Base-by-base conservation (phyloP, 169 alveolate genomes). In the Plasmodium gonderi region DNA sequence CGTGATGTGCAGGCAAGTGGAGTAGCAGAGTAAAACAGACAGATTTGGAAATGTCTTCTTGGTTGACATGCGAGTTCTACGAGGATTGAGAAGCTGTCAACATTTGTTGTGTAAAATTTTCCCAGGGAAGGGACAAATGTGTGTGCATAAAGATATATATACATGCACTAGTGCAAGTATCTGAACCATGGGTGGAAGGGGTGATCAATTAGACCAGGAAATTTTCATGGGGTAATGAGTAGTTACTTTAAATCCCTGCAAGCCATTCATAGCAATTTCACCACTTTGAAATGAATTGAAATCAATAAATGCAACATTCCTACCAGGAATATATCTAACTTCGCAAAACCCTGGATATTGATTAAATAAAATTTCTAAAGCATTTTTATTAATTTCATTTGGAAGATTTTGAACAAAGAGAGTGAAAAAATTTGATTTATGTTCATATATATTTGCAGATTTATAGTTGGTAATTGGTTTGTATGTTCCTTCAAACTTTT, bases 261-360 rank as follows among this genome's bases (percentile, higher is more conserved):
- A 65, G 5, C 98, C 98, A 85, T 93, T 96, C 91, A 96, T 92
- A 29, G 98, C 97, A 54, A 95, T 95, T 54, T 96, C 98, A 14
- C 97, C 98, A 44, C 90, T 95, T 11, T 95, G 90, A 23, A 69
- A 92, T 38, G 96, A 76, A 12, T 93, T 94, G 74, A 95, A 96
- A 68, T 96, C 98, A 40, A 96, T 94, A 79, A 96, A 96, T 0
- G 98, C 98, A 14, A 96, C 97, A 54, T 94, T 93, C 77, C 97
- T 91, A 3, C 97, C 98, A 49, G 95, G 97, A 20, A 96, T 94
- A 36, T 95, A 95, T 14, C 98, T 91, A 33, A 95, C 94, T 91
- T 94, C 97, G 79, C 74, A 91, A 94, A 85, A 95, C 2, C 98
- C 98, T n/a, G 97, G 97, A 91, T 96, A 96, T 93, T 96, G 98